Evolutionary conservation across 345 rosid species (phyloP), one percentile per base, ranked within the genome.

Genomic region (Lepidium aucheri): DNA sequence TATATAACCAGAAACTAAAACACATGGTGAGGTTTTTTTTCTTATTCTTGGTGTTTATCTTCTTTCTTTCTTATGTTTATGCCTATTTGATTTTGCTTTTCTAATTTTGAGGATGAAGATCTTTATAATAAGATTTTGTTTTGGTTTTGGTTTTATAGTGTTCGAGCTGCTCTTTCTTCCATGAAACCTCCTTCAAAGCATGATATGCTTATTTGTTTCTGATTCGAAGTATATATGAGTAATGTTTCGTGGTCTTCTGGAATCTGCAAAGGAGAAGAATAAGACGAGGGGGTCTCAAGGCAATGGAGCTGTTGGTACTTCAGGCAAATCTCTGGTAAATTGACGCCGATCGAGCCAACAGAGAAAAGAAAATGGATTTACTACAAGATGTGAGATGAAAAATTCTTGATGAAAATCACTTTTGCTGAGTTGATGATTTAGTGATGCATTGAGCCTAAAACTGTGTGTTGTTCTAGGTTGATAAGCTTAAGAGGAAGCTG

Each of bases 1-100:
- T 93, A 72, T 93, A 93, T 84, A 88, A 93, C 86, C 98, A 90
- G 81, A 93, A 90, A 80, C 41, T 93, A 63, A 93, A 93, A 75
- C 98, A 93, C 62, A 93, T 90, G 98, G 98, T 88, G 32, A 80
- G 84, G 61, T 79, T 77, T 47, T 67, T 26, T 26, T 26, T 6
- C 5, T 26, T 1, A n/a, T n/a, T n/a, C n/a, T 20, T 20, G 22
- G 22, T 20, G 22, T 20, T 20, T 20, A 1, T 20, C 22, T 20
- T 20, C 22, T 20, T 28, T 20, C 32, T 0, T 28, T 28, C 32
- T 28, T 28, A 5, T 28, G 32, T 28, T 28, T 28, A 24, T 24
- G 26, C 26, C 2, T 24, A 24, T 24, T 24, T 24, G 26, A 24
- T 24, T 24, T 3, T 24, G 26, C 26, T 24, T 24, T 24, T 24